Evolutionary conservation across 805 yeast genomes (phyloP), one percentile per base, ranked within the genome.

Genomic region (Isabelozyma gotoi): DNA sequence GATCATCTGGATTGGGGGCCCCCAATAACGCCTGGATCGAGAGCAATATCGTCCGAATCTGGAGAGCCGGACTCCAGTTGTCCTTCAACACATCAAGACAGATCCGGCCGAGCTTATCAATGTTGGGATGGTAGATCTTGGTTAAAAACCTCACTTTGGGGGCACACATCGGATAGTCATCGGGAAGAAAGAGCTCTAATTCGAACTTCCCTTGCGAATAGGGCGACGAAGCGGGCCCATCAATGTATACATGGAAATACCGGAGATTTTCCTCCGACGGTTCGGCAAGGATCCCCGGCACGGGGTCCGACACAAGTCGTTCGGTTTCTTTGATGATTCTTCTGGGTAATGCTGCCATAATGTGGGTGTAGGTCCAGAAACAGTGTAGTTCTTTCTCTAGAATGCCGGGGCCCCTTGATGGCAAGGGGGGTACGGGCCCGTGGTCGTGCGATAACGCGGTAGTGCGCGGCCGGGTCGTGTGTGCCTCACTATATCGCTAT

Each of bases 1-100:
- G 99, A 66, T 94, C 99, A 62, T 94, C 96, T 14, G 99, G 99
- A 57, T 94, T 94, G 8, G 99, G 99, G 4, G 96, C 90, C 2
- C 96, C 96, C 41, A 94, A 70, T 44, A 94, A 71, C 0, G 98
- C 97, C 67, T 94, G 99, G 46, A 94, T 85, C 7, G 96, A 88
- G 44, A 94, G 73, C 48, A 94, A 71, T 18, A 94, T 85, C 7
- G 98, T 94, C 65, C 98, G 78, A 50, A 94, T 94, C 63, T 94
- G 98, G 47, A 92, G 74, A 0, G 99, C 99, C 3, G 99, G 98
- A 7, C 96, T 87, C 99, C 99, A 94, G 68, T 92, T 91, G 55
- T 88, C 81, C 68, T 92, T 94, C 61, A 94, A 75, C 34, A 94
- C 97, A 62, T 94, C 98, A 40, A 94, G 77, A 68, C 99, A 94